Conservation (phyloP, 768 basidiomycete genomes). For the Tylopilus balloui region DNA sequence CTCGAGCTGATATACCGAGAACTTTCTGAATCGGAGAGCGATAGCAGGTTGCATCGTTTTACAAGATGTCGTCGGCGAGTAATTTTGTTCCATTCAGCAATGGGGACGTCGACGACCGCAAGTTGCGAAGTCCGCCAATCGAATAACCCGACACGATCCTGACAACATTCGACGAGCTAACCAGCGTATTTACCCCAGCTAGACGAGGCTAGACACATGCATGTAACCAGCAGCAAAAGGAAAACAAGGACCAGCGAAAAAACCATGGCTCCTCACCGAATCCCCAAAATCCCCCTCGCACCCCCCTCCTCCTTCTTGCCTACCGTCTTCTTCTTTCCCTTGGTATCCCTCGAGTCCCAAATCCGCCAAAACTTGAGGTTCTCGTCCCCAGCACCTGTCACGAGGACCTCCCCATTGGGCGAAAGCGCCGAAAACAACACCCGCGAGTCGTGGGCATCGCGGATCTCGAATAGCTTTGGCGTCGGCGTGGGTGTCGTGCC, state of each 20-base stretch:
- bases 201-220: too few species aligned
- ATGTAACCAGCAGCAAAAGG: too few species aligned
- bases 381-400: conserved; percentile 92
- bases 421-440: conserved; percentile 82
- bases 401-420: conserved; percentile 88
- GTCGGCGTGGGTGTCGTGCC: conserved; percentile 16
- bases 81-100: too few species aligned
- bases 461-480: conserved; percentile 47
- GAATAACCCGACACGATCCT: too few species aligned
- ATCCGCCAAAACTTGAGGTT: conserved; percentile 95
- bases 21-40: too few species aligned
- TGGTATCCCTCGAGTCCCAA: conserved; percentile 56
- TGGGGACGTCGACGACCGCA: too few species aligned
- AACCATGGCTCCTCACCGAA: conserved; percentile 27
- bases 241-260: neutral
- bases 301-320: conserved; percentile 34
- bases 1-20: too few species aligned
- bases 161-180: too few species aligned
- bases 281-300: conserved; percentile 31
- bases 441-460: conserved; percentile 89
- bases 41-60: too few species aligned
- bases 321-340: conserved; percentile 29
- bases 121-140: too few species aligned
- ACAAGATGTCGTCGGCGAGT: too few species aligned
- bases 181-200: too few species aligned